Evolutionary conservation across 805 yeast species (phyloP).

Genomic region (Torulaspora indica): DNA sequence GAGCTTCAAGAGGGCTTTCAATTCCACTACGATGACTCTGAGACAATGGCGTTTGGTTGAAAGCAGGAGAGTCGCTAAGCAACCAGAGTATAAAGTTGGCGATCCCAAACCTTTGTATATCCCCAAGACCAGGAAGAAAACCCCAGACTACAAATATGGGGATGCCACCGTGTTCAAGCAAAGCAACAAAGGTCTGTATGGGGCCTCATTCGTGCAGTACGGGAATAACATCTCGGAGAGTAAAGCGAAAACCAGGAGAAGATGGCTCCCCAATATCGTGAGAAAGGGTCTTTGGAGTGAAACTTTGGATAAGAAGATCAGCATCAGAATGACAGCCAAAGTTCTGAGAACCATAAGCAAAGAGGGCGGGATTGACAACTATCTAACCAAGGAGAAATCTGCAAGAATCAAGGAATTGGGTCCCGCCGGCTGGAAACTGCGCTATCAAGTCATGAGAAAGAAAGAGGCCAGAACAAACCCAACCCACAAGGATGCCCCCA

Average conservation of each 20-base stretch:
- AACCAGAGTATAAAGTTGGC: slow-evolving; percentile 48
- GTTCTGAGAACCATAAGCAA: slow-evolving; percentile 82
- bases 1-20: slow-evolving; percentile 21
- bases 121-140: slow-evolving; percentile 42
- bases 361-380: slow-evolving; percentile 94
- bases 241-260: slow-evolving; percentile 63
- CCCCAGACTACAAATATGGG: slow-evolving; percentile 74
- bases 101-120: slow-evolving; percentile 46
- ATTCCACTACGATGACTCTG: slow-evolving; percentile 14
- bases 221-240: slow-evolving; percentile 77
- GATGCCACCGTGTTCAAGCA: slow-evolving; percentile 74
- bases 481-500: slow-evolving; percentile 37
- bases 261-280: slow-evolving; percentile 82
- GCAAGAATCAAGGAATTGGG: slow-evolving; percentile 93
- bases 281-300: slow-evolving; percentile 81
- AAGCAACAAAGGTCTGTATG: slow-evolving; percentile 83
- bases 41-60: slow-evolving; percentile 45
- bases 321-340: slow-evolving; percentile 64
- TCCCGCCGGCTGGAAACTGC: slow-evolving; percentile 83
- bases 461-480: slow-evolving; percentile 39
- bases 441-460: slow-evolving; percentile 61
- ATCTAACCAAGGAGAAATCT: slow-evolving; percentile 77
- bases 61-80: slow-evolving; percentile 42
- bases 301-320: slow-evolving; percentile 52
- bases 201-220: slow-evolving; percentile 74